A percentile compares a stretch with the other conserved stretches of the same genome.
Evolutionary conservation across 202 grass and related monocot species (phyloP).

Genomic region (Hordeum pubiflorum): DNA sequence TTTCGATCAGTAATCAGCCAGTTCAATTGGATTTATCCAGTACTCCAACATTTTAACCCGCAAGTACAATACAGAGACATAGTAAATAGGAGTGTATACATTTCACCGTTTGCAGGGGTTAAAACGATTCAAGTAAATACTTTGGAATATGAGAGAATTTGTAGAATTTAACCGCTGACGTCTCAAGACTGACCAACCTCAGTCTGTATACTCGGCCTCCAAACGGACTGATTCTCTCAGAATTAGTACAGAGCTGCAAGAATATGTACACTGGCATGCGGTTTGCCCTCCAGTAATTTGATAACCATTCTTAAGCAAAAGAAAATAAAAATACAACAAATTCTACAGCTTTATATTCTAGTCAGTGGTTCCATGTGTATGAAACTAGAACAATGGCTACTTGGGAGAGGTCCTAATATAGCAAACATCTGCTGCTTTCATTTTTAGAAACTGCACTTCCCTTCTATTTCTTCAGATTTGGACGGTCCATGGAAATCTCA

Average conservation of each 20-base stretch:
- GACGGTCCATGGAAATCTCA: neutral
- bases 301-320: neutral
- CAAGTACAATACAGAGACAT: neutral
- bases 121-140: neutral
- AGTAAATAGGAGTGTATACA: neutral
- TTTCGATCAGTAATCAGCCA: neutral
- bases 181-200: neutral
- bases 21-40: neutral
- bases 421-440: neutral
- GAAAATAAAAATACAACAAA: neutral
- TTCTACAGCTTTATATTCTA: neutral
- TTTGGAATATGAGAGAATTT: neutral
- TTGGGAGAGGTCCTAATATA: neutral
- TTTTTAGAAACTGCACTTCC: neutral
- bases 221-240: neutral
- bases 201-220: neutral
- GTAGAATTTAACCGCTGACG: neutral
- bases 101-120: neutral
- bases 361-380: neutral
- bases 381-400: conserved; percentile 1
- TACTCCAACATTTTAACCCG: neutral
- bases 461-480: neutral
- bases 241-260: neutral
- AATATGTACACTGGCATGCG: neutral
- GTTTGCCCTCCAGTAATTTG: neutral